Base-by-base conservation (phyloP, 768 basidiomycete species). In the Artomyces pyxidatus region DNA sequence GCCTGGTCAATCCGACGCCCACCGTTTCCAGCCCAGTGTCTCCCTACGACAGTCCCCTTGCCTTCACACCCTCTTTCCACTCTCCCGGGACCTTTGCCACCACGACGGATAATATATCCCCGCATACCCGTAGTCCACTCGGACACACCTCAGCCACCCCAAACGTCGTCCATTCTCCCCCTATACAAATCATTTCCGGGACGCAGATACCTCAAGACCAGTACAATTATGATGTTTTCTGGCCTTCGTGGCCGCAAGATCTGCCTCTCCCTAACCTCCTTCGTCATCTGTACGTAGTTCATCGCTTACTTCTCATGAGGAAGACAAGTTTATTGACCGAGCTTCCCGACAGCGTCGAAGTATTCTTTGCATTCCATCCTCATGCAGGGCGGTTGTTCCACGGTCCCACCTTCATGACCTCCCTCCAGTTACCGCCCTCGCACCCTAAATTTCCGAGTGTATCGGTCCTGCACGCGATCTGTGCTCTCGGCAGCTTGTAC, bases 401-500 rank as follows among this genome's bases (percentile, higher is more conserved):
- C 64, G 70, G 66, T 3, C 63, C 79, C 0, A 78, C 73, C 23
- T 88, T 93, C 57, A 69, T 88, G 63, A 67, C 76, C 10, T 71
- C 79, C 1, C 73, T 92, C 37, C 66, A 75, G 0, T 67, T 88
- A 4, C 77, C 85, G 1, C 83, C 84, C 0, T 74, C 70, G 21
- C 83, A 88, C 55, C 75, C 80, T 4, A 78, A 81, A 49, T 94
- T 90, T 58, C 91, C 91, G 7, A 72, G 75, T 27, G 61, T 75
- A 6, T 74, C 83, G 8, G 65, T 91, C 35, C 73, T 94, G 0
- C 90, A 94, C 60, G 87, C 88, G n/a, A 86, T 94, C 43, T 90
- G 88, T 64, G 89, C 88, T 2, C 71, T 83, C 29, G 83, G 85
- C 14, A 82, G 86, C 49, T 66, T 83, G 19, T 89, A 88, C 55